Conservation (phyloP, 2,329 filamentous ascomycete species). For the Fonsecaea multimorphosa region DNA sequence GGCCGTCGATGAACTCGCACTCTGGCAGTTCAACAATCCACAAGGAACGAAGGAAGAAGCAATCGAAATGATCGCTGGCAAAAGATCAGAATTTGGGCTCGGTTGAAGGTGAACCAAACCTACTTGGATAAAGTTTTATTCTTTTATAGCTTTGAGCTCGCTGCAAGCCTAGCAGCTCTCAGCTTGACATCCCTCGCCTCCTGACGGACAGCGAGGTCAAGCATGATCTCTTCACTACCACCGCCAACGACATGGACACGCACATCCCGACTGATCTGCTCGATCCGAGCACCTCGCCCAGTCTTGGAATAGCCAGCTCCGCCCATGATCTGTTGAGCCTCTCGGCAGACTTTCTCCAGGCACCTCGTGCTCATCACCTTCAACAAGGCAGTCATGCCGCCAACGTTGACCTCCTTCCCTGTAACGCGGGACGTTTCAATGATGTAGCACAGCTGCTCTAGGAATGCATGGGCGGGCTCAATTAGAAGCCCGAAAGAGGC, state of each 20-base stretch:
- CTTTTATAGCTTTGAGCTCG: constrained; percentile 33
- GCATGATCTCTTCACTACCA: constrained; percentile 74
- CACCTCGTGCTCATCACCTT: constrained; percentile 67
- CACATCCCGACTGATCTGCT: constrained; percentile 70
- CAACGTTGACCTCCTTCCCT: constrained; percentile 61
- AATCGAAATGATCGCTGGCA: constrained; percentile 59
- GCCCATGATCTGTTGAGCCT: constrained; percentile 66
- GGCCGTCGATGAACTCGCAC: constrained; percentile 78
- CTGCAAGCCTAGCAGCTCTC: constrained; percentile 31
- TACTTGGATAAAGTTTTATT: background rate
- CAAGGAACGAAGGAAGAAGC: constrained; percentile 34
- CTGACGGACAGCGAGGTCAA: constrained; percentile 72
- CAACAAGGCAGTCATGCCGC: constrained; percentile 72
- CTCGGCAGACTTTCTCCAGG: constrained; percentile 60
- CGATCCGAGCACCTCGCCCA: constrained; percentile 73
- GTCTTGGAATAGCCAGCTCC: constrained; percentile 74
- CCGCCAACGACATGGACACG: constrained; percentile 68
- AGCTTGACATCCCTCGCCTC: constrained; percentile 68
- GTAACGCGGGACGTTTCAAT: constrained; percentile 62
- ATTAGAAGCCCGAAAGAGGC: constrained; percentile 72
- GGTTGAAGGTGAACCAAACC: constrained; percentile 14
- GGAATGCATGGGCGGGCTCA: constrained; percentile 74
- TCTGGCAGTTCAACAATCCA: constrained; percentile 84
- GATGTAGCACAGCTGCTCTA: constrained; percentile 46
- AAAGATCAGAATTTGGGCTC: constrained; percentile 59